Conservation (phyloP, 768 basidiomycete genomes). For the Scleroderma citrinum region DNA sequence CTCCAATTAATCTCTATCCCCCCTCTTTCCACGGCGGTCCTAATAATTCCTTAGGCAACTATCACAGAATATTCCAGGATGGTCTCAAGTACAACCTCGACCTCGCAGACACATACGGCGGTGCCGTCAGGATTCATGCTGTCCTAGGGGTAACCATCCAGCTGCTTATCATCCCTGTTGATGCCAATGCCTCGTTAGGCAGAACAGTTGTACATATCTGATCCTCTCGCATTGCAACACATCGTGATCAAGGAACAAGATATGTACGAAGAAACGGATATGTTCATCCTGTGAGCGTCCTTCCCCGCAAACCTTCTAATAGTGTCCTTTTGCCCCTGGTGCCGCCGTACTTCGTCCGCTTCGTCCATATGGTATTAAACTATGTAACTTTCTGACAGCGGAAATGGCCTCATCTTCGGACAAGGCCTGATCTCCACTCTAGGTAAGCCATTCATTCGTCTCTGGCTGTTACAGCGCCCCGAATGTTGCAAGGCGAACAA, state of each 20-base stretch:
- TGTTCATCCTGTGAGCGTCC: conserved; percentile 26
- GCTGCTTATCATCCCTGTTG: neutral
- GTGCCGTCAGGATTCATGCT: conserved; percentile 29
- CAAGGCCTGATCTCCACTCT: conserved; percentile 33
- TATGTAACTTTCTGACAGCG: conserved; percentile 7
- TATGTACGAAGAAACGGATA: conserved; percentile 32
- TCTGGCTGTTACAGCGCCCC: neutral
- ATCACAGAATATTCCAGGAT: conserved; percentile 28
- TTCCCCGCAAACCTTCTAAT: neutral
- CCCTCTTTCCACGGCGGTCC: too few species aligned
- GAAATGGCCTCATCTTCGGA: conserved; percentile 31
- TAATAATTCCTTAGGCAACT: conserved; percentile 23
- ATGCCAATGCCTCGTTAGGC: conserved; percentile 6
- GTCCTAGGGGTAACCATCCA: conserved; percentile 26
- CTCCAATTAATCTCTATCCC: neutral
- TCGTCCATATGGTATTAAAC: neutral
- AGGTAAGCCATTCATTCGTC: conserved; percentile 18
- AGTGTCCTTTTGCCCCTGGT: neutral
- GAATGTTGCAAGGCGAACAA: conserved; percentile 20
- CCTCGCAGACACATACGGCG: conserved; percentile 28
- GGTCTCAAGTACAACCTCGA: conserved; percentile 26
- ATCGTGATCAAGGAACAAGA: conserved; percentile 33
- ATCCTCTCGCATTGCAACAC: conserved; percentile 33
- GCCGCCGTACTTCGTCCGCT: neutral
- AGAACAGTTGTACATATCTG: conserved; percentile 32